Evolutionary conservation across 768 basidiomycete genomes (phyloP).

Genomic region (Rhodosporidiobolus odoratus): DNA sequence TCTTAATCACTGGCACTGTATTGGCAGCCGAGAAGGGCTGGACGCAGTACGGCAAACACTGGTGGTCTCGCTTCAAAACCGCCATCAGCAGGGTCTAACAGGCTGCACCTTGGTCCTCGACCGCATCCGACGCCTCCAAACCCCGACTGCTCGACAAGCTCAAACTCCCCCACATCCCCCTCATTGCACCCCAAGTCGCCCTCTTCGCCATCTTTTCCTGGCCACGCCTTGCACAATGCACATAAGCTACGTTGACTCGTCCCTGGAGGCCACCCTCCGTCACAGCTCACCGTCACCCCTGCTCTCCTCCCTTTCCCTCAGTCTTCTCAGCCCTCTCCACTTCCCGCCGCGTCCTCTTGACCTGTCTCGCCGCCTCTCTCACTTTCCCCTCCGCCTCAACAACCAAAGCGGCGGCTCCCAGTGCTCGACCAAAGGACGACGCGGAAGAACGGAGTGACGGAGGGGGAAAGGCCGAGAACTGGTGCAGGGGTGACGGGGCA

Average conservation of each 20-base stretch:
- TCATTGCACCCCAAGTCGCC: too few relatives aligned
- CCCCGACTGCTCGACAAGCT: too few relatives aligned
- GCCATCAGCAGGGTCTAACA: background rate
- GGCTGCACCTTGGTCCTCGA: background rate
- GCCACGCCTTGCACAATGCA: too few relatives aligned
- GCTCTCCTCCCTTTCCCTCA: background rate
- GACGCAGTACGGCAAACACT: background rate
- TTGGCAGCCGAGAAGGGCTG: background rate
- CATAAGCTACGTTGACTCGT: background rate
- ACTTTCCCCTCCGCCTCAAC: slow-evolving; percentile 5
- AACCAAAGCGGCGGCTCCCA: background rate
- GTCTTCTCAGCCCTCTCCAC: background rate
- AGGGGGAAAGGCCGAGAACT: slow-evolving; percentile 30
- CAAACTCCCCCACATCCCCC: too few relatives aligned
- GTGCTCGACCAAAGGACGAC: background rate
- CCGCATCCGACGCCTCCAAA: too few relatives aligned
- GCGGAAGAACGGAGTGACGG: background rate
- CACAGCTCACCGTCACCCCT: background rate
- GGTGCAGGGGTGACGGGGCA: background rate
- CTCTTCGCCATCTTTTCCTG: too few relatives aligned
- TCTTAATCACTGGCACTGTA: slow-evolving; percentile 4
- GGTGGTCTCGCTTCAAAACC: background rate
- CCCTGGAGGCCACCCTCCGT: background rate
- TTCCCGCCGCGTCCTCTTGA: slow-evolving; percentile 5
- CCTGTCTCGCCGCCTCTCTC: background rate